phyloP scores from a whole-genome alignment of 2,329 filamentous ascomycete species.

The Cercospora sp. region DNA sequence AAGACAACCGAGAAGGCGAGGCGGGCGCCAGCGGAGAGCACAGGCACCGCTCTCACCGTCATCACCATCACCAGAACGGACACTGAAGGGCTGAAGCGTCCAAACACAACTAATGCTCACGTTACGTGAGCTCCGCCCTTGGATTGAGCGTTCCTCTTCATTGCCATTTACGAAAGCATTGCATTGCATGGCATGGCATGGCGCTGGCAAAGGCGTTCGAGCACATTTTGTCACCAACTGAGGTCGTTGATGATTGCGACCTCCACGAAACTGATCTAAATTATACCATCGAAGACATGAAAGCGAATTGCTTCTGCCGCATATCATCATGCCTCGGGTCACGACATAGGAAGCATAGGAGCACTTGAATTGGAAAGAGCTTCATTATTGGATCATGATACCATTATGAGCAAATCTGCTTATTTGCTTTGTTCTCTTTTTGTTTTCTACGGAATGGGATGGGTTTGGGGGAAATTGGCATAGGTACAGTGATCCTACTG shows the following conservation, averaged over 20 bases:
- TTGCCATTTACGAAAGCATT: slow-evolving; percentile 9
- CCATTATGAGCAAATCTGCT: slow-evolving; percentile 12
- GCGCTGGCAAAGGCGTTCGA: slow-evolving; percentile 9
- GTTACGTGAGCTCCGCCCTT: not conserved
- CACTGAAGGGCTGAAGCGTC: slow-evolving; percentile 1
- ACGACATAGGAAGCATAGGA: slow-evolving; percentile 12
- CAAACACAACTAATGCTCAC: slow-evolving; percentile 1
- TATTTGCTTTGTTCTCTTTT: slow-evolving; percentile 6
- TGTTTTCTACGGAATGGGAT: not conserved
- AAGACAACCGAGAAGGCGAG: slow-evolving; percentile 39
- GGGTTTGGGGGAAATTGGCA: not conserved
- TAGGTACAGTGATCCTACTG: slow-evolving; percentile 1
- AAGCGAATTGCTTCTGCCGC: slow-evolving; percentile 9
- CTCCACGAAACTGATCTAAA: slow-evolving; percentile 12
- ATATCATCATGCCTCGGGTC: slow-evolving; percentile 10
- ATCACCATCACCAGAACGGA: slow-evolving; percentile 27
- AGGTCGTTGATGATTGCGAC: slow-evolving; percentile 2
- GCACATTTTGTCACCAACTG: not conserved
- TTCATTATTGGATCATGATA: slow-evolving; percentile 15
- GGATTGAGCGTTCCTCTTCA: not conserved
- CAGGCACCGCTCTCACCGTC: slow-evolving; percentile 30
- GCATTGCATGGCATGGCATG: slow-evolving; percentile 12
- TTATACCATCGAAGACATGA: slow-evolving; percentile 15
- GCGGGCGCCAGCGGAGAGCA: slow-evolving; percentile 30
- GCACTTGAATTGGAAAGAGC: slow-evolving; percentile 6